Evolutionary conservation across 1,284 basidiomycete species (phyloP).

Genomic region (Earliella scabrosa): DNA sequence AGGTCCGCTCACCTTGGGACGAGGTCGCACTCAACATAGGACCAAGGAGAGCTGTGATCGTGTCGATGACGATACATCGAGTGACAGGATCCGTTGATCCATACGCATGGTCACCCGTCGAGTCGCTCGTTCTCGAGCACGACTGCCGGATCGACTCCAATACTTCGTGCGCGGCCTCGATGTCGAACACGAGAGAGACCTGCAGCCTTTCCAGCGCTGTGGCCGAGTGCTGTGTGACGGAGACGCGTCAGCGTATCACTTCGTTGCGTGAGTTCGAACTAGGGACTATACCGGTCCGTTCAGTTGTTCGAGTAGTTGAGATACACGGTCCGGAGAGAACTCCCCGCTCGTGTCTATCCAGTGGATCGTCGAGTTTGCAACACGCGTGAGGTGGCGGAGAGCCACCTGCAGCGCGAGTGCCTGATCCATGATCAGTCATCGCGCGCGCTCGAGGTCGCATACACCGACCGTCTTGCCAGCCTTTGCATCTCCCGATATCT

Average conservation of each 20-base stretch:
- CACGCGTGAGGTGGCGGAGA: constrained; percentile 50
- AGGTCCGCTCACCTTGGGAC: constrained; percentile 53
- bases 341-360: constrained; percentile 78
- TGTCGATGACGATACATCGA: constrained; percentile 66
- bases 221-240: constrained; percentile 11
- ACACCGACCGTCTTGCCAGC: constrained; percentile 65
- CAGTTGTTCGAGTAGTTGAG: constrained; percentile 41
- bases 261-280: too few species aligned
- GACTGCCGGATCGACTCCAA: constrained; percentile 42
- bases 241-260: background rate
- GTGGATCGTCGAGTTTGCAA: constrained; percentile 44
- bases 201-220: constrained; percentile 41
- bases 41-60: constrained; percentile 67
- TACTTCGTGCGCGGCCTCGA: constrained; percentile 53
- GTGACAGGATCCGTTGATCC: constrained; percentile 16
- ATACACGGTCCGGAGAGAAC: constrained; percentile 58
- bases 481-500: constrained; percentile 64
- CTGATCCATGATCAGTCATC: constrained; percentile 37
- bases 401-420: constrained; percentile 60
- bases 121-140: constrained; percentile 14
- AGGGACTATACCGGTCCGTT: constrained; percentile 44
- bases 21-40: constrained; percentile 67
- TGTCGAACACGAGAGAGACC: constrained; percentile 61
- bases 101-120: background rate
- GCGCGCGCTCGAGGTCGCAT: background rate